phyloP scores from a whole-genome alignment of 1,284 basidiomycete species.

The Cutaneotrichosporon mucoides region DNA sequence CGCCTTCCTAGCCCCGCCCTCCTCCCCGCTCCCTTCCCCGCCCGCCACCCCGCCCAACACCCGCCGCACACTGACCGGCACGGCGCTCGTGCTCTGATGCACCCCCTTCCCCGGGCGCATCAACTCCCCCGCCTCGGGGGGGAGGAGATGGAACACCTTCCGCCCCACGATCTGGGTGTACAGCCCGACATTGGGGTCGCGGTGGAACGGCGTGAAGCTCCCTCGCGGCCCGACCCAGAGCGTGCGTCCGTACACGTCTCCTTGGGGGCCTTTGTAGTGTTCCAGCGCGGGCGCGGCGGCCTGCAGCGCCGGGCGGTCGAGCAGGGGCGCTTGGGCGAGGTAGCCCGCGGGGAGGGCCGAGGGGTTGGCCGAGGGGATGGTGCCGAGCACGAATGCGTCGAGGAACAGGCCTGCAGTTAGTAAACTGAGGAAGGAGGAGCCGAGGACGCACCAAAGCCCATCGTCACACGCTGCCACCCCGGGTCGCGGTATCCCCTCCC shows the following conservation, averaged over 20 bases:
- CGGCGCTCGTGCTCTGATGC: conserved; percentile 7
- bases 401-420: conserved; percentile 38
- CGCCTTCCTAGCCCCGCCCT: too few species aligned
- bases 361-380: conserved; percentile 31
- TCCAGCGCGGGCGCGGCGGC: conserved; percentile 26
- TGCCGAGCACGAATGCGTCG: conserved; percentile 40
- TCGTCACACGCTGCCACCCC: conserved; percentile 31
- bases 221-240: conserved; percentile 43
- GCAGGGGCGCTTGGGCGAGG: conserved; percentile 41
- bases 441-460: conserved; percentile 36
- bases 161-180: conserved; percentile 39
- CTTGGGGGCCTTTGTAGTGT: conserved; percentile 30
- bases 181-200: conserved; percentile 43
- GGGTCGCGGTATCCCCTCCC: conserved; percentile 41
- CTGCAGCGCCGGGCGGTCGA: conserved; percentile 22
- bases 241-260: conserved; percentile 35
- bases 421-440: not conserved
- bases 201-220: conserved; percentile 44
- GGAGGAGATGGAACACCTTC: conserved; percentile 40
- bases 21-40: not conserved
- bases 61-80: conserved; percentile 5
- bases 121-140: conserved; percentile 24
- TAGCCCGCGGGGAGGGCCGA: conserved; percentile 35
- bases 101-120: conserved; percentile 16
- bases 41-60: not conserved